Evolutionary conservation across 2,329 filamentous ascomycete species (phyloP), one percentile per base, ranked within the genome.

Genomic region (Pezizomycotina sp.): DNA sequence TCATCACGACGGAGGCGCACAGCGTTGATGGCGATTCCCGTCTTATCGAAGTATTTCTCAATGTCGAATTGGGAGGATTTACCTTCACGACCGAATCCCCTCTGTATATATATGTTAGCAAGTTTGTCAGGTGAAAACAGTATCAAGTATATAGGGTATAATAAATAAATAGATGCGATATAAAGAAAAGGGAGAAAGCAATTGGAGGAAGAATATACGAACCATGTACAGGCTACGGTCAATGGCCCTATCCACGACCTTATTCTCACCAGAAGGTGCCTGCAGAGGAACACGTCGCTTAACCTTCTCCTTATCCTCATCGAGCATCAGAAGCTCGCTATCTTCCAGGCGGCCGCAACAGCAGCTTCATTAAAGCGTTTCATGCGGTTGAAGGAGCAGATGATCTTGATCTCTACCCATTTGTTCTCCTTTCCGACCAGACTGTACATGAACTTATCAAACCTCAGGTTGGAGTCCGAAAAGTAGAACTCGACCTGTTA

Each of bases 381-480:
- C 91, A 98, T 98, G 57, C 91, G 83, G 62, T 84, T 86, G 68
- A 98, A 98, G 33, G 64, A 74, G 65, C 75, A 72, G 48, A 98
- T 72, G 44, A 74, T 69, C 53, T 74, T 74, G 49, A 98, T 65
- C 14, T 74, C 64, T 23, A 98, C 74, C 27, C 84, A 69, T 57
- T 78, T 77, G 65, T 93, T 92, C 52, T 77, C 68, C 47, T 69
- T 64, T 38, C 86, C 86, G 36, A 81, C 78, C 52, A 74, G 66
- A 46, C 72, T 66, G 63, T 83, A 79, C 50, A 98, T 68, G 62
- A 81, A 92, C 57, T 82, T 78, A 60, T 98, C 91, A 52, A 72
- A 74, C 33, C 77, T 76, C 23, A 98, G 71, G 60, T 93, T 93
- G 53, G 76, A 79, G 58, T 91, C 79, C 52, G 79, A 79, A 60